phyloP scores from a whole-genome alignment of 352 stramenopile genomes.

The Phytophthora hibernalis region DNA sequence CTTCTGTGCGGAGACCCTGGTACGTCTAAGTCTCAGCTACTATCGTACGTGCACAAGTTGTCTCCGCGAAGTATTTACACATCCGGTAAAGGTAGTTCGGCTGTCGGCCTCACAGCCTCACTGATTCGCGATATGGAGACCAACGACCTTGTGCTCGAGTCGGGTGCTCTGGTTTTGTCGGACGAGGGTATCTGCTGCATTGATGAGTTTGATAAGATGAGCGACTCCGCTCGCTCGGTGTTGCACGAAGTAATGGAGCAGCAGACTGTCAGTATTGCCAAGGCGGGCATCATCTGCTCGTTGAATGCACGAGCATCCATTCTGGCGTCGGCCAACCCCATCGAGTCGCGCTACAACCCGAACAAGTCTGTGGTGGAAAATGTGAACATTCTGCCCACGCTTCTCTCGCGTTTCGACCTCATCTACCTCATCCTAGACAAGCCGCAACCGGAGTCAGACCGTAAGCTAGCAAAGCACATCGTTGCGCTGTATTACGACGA shows the following conservation, averaged over 20 bases:
- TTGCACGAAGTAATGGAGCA: conserved; percentile 99
- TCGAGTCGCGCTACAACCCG: conserved; percentile 99
- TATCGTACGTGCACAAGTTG: conserved; percentile 97
- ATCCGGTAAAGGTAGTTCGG: conserved; percentile 97
- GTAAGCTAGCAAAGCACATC: conserved; percentile 96
- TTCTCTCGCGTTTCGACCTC: conserved; percentile 99
- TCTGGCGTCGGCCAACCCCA: conserved; percentile 98
- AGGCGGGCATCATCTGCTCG: conserved; percentile 98
- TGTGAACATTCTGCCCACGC: conserved; percentile 97
- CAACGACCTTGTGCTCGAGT: conserved; percentile 97
- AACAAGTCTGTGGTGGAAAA: conserved; percentile 98
- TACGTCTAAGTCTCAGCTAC: conserved; percentile 98
- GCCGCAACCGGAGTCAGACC: conserved; percentile 93
- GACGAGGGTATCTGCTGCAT: conserved; percentile 99
- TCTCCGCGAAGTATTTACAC: conserved; percentile 98
- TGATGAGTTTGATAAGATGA: conserved; percentile 99
- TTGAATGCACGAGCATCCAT: conserved; percentile 99
- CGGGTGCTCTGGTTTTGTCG: conserved; percentile 95
- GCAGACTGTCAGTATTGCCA: conserved; percentile 98
- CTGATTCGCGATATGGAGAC: conserved; percentile 97
- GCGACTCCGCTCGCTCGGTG: conserved; percentile 96
- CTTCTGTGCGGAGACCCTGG: conserved; percentile 98
- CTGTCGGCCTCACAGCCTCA: conserved; percentile 98
- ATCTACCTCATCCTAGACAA: conserved; percentile 99
- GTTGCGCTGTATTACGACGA: conserved; percentile 97